Conservation (phyloP, 1,284 basidiomycete genomes). For the Fistulinella cinereoalba region DNA sequence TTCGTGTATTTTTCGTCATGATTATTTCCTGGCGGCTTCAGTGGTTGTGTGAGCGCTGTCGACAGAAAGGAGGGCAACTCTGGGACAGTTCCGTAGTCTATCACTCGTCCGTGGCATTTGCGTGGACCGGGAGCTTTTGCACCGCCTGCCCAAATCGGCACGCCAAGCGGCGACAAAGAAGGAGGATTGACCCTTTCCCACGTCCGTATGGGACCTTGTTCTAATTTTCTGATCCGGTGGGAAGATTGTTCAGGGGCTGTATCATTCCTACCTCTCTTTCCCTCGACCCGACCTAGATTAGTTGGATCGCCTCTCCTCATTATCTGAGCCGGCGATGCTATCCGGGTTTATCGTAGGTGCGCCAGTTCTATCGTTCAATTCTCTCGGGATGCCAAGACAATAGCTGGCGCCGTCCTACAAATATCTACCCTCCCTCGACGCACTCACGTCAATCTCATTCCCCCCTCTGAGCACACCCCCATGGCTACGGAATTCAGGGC, state of each 20-base stretch:
- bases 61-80: not conserved
- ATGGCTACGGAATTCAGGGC: slow-evolving; percentile 30
- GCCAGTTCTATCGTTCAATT: not conserved
- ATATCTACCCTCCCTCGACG: slow-evolving; percentile 17
- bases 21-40: not conserved
- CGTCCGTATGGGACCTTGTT: slow-evolving; percentile 23
- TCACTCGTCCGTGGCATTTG: not conserved
- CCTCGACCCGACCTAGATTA: slow-evolving; percentile 5
- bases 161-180: slow-evolving; percentile 7
- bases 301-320: slow-evolving; percentile 14
- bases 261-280: slow-evolving; percentile 15
- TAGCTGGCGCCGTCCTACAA: slow-evolving; percentile 16
- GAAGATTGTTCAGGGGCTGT: slow-evolving; percentile 16
- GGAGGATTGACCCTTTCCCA: slow-evolving; percentile 20
- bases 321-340: slow-evolving; percentile 11
- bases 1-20: not conserved
- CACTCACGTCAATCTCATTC: slow-evolving; percentile 1
- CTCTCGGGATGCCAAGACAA: slow-evolving; percentile 26
- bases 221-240: slow-evolving; percentile 18
- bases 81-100: not conserved
- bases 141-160: not conserved
- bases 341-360: slow-evolving; percentile 10
- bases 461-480: slow-evolving; percentile 1
- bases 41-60: not conserved
- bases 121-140: not conserved